Percentiles rank a stretch among this genome's conserved stretches.
Conservation (phyloP, 106 monocot genomes). For the Dioscorea dumetorum region DNA sequence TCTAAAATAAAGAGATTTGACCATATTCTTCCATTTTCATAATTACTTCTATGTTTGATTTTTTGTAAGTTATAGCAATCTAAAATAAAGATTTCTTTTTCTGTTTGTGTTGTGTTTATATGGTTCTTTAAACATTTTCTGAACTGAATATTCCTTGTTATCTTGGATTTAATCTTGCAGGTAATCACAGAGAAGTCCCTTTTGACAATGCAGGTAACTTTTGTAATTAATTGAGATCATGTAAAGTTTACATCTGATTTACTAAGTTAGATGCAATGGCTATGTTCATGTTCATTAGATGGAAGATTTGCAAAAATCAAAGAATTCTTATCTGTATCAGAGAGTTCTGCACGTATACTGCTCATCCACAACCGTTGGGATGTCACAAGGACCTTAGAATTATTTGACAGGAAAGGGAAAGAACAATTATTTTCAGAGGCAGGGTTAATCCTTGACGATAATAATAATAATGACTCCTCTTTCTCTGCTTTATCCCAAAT, state of each 20-base stretch:
- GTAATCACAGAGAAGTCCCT: conserved; percentile 29
- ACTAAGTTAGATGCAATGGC: too few relatives aligned
- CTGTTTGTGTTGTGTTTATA: too few relatives aligned
- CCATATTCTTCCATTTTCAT: too few relatives aligned
- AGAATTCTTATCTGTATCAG: conserved; percentile 26
- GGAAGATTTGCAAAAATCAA: conserved; percentile 32
- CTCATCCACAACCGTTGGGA: conserved; percentile 48
- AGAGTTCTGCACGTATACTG: conserved; percentile 33
- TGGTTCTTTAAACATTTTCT: not conserved
- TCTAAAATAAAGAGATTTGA: too few relatives aligned
- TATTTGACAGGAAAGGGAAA: conserved; percentile 28
- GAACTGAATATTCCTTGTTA: not conserved
- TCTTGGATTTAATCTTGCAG: conserved; percentile 7
- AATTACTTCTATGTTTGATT: too few relatives aligned
- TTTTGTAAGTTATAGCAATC: too few relatives aligned
- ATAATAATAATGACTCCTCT: not conserved
- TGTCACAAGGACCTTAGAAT: conserved; percentile 30
- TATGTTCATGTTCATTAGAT: conserved; percentile 1
- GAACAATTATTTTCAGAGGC: conserved; percentile 31
- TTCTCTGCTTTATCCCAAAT: not conserved
- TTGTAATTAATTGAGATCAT: not conserved
- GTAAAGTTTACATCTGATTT: not conserved
- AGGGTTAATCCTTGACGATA: conserved; percentile 19
- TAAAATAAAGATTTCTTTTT: too few relatives aligned
- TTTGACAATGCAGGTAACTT: conserved; percentile 27